phyloP scores from a whole-genome alignment of 306 rosid genomes.

The Acacia acuminata region DNA sequence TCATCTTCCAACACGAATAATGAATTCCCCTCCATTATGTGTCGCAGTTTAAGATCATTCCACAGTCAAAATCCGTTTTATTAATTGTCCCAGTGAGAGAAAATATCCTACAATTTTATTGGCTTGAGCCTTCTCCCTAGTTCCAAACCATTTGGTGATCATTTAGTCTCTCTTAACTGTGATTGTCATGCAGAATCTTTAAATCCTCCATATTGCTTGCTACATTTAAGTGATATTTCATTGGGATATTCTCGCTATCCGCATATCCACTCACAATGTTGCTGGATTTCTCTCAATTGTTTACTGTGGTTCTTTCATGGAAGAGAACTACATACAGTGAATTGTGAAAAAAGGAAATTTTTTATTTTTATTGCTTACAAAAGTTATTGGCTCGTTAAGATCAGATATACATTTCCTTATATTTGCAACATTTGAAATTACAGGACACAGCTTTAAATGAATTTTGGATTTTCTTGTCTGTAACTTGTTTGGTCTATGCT shows the following conservation, averaged over 20 bases:
- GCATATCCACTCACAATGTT: not conserved
- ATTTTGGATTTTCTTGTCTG: slow-evolving; percentile 2
- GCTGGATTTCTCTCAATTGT: not conserved
- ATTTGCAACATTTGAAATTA: slow-evolving; percentile 3
- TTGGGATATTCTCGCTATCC: not conserved
- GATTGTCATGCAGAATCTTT: slow-evolving; percentile 9
- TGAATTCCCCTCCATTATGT: not conserved
- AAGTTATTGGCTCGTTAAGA: not conserved
- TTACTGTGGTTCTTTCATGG: not conserved
- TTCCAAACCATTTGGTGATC: slow-evolving; percentile 7
- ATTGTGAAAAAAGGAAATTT: not conserved
- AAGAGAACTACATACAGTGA: not conserved
- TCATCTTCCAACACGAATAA: not conserved
- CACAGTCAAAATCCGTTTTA: not conserved
- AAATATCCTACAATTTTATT: not conserved
- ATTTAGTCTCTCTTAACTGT: not conserved
- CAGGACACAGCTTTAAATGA: not conserved
- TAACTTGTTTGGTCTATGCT: not conserved
- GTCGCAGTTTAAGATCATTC: not conserved
- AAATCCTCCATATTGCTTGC: not conserved
- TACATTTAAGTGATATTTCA: not conserved
- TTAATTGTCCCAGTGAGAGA: not conserved
- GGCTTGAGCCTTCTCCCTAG: not conserved
- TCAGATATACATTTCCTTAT: slow-evolving; percentile 1
- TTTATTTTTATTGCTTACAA: not conserved